Conservation (phyloP, 495 filamentous ascomycete species). For the Terfezia boudieri region DNA sequence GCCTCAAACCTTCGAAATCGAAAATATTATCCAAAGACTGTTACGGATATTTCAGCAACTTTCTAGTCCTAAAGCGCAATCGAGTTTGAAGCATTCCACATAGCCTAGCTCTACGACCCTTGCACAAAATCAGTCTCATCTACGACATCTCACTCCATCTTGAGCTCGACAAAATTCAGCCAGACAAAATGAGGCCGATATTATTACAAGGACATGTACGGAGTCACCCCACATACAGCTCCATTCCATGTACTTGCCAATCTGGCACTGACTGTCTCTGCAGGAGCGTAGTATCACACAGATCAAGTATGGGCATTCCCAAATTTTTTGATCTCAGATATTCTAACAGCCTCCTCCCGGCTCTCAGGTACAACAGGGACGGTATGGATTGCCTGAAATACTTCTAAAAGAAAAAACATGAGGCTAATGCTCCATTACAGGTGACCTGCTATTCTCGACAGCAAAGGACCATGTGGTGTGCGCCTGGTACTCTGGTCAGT, state of each 20-base stretch:
- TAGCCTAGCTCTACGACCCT: not conserved
- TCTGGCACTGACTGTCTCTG: constrained; percentile 15
- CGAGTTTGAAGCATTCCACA: not conserved
- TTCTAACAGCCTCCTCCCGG: not conserved
- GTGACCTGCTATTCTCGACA: constrained; percentile 91
- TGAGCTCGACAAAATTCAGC: not conserved
- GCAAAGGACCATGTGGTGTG: constrained; percentile 94
- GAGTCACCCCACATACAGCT: constrained; percentile 5
- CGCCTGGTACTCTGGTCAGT: constrained; percentile 50
- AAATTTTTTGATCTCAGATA: not conserved
- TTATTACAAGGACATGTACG: constrained; percentile 77
- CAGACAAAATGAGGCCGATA: constrained; percentile 66
- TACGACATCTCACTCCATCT: not conserved
- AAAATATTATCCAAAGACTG: no score
- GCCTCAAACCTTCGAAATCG: no score
- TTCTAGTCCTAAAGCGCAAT: not conserved
- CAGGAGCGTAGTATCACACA: constrained; percentile 93
- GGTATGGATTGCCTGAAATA: constrained; percentile 3
- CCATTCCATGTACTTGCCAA: not conserved
- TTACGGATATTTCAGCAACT: not conserved
- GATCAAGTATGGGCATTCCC: constrained; percentile 46
- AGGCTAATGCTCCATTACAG: constrained; percentile 18
- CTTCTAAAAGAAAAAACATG: not conserved
- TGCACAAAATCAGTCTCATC: not conserved
- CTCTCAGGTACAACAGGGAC: constrained; percentile 62